Percentiles rank a stretch among this genome's conserved stretches.
Conservation (phyloP, 306 rosid genomes). For the Glycine tomentella region DNA sequence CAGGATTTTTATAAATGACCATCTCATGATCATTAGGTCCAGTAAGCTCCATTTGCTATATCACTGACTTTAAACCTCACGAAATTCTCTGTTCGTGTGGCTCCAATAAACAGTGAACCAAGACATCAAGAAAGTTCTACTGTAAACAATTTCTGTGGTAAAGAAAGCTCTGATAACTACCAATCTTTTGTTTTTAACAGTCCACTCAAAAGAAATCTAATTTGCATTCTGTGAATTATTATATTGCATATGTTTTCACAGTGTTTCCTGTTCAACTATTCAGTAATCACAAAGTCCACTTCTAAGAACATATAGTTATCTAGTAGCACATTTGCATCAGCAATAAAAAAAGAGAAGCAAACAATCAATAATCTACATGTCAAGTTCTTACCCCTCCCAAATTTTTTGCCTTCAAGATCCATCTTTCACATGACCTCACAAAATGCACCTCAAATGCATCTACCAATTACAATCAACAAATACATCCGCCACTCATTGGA, state of each 20-base stretch:
- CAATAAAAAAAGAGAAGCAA: conserved; percentile 15
- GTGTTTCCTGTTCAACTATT: background rate
- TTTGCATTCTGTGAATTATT: conserved; percentile 22
- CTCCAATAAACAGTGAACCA: conserved; percentile 56
- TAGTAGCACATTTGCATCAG: background rate
- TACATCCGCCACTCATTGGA: background rate
- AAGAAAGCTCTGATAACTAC: conserved; percentile 20
- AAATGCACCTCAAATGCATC: conserved; percentile 34
- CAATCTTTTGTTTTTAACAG: background rate
- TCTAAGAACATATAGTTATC: background rate
- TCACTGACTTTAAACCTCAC: conserved; percentile 62
- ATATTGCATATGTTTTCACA: conserved; percentile 14
- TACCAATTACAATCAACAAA: conserved; percentile 17
- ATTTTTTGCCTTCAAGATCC: conserved; percentile 43
- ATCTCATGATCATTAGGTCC: conserved; percentile 49
- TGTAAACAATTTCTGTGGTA: conserved; percentile 16
- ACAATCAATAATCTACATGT: conserved; percentile 14
- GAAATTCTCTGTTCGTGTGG: conserved; percentile 45
- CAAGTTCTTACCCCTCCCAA: conserved; percentile 48
- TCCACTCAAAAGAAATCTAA: background rate
- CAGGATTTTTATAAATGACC: conserved; percentile 36
- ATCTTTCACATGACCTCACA: conserved; percentile 37
- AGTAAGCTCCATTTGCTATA: conserved; percentile 52
- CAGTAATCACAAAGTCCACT: conserved; percentile 16
- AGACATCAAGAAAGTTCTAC: background rate